phyloP scores from a whole-genome alignment of 2,329 filamentous ascomycete species.

The Cladorrhinum sp. region DNA sequence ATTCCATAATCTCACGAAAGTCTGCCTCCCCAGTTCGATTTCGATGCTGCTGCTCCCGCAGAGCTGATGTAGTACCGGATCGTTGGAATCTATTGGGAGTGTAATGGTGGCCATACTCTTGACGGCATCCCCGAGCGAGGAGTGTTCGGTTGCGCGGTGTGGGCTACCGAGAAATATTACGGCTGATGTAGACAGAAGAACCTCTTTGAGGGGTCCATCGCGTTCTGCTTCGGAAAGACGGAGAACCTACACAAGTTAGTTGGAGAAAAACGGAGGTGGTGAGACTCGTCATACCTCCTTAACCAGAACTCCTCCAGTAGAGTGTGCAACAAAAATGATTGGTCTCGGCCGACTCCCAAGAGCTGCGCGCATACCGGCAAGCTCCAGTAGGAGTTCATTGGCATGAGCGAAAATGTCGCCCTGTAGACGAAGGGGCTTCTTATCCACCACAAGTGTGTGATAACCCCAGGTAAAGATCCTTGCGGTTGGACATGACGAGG shows the following conservation, averaged over 20 bases:
- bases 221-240: slow-evolving; percentile 29
- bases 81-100: slow-evolving; percentile 23
- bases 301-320: slow-evolving; percentile 32
- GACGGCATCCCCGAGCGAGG: slow-evolving; percentile 29
- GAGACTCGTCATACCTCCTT: slow-evolving; percentile 30
- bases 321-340: slow-evolving; percentile 32
- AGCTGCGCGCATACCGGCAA: slow-evolving; percentile 22
- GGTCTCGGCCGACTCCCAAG: slow-evolving; percentile 21
- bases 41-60: slow-evolving; percentile 26
- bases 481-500: slow-evolving; percentile 30
- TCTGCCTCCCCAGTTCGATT: slow-evolving; percentile 26
- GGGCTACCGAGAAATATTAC: slow-evolving; percentile 33
- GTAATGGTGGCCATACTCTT: slow-evolving; percentile 30
- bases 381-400: slow-evolving; percentile 29
- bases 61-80: slow-evolving; percentile 29
- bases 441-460: slow-evolving; percentile 27
- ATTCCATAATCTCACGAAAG: slow-evolving; percentile 32
- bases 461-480: slow-evolving; percentile 34
- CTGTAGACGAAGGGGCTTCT: slow-evolving; percentile 29
- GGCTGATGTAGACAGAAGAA: slow-evolving; percentile 29
- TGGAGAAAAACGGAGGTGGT: neutral
- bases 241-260: slow-evolving; percentile 26
- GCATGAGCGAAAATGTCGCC: slow-evolving; percentile 33
- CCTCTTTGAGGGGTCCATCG: slow-evolving; percentile 24
- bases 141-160: slow-evolving; percentile 31